phyloP scores from a whole-genome alignment of 2,329 filamentous ascomycete genomes.

The Lanzia echinophila region DNA sequence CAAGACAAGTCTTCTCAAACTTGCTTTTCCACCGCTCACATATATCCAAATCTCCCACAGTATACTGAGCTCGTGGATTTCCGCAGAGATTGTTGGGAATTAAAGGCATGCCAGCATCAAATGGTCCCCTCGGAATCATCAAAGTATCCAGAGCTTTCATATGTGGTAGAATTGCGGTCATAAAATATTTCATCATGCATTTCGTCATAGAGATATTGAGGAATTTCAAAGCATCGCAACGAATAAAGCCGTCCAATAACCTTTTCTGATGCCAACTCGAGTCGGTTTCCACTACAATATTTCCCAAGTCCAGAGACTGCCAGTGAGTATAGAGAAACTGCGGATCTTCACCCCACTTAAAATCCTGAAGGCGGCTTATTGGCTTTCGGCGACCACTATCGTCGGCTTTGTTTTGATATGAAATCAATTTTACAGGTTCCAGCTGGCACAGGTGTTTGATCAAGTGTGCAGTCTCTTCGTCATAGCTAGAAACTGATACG shows the following conservation, averaged over 20 bases:
- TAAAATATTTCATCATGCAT: not conserved
- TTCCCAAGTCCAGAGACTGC: not conserved
- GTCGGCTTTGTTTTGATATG: not conserved
- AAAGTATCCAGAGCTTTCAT: not conserved
- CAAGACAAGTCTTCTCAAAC: not conserved
- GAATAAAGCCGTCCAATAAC: not conserved
- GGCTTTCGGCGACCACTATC: too few species aligned
- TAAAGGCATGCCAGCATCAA: not conserved
- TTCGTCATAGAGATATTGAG: not conserved
- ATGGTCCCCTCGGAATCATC: not conserved
- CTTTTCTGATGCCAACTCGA: not conserved
- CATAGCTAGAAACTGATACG: not conserved
- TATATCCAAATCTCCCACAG: not conserved
- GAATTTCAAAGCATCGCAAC: not conserved
- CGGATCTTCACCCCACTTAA: not conserved
- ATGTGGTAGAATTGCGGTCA: not conserved
- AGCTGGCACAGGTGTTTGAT: not conserved
- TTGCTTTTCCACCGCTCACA: not conserved
- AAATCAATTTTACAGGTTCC: not conserved
- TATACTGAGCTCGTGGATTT: too few species aligned
- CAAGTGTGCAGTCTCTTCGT: not conserved
- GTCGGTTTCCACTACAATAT: not conserved
- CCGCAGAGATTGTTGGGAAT: not conserved
- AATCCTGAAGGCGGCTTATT: too few species aligned
- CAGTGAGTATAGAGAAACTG: not conserved